phyloP scores from a whole-genome alignment of 495 filamentous ascomycete genomes.

The Hypoxylon fragiforme region DNA sequence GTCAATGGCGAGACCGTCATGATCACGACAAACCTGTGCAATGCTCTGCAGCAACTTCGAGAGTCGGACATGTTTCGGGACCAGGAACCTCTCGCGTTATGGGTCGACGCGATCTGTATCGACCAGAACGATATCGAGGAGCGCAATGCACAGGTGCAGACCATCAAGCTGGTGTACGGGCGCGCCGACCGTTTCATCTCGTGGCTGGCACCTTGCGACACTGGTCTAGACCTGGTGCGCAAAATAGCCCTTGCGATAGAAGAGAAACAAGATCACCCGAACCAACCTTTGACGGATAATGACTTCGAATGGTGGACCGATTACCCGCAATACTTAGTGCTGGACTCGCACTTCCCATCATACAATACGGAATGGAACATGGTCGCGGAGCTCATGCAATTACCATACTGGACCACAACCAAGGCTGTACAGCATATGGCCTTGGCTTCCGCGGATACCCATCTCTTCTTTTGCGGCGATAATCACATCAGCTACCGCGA shows the following conservation, averaged over 20 bases:
- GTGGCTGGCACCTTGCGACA: constrained; percentile 6
- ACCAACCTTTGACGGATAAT: background rate
- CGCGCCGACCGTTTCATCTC: constrained; percentile 6
- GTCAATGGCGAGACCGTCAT: constrained; percentile 9
- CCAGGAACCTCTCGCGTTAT: constrained; percentile 5
- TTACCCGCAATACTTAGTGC: no score
- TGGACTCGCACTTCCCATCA: background rate
- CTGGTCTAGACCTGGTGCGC: background rate
- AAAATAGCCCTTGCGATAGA: background rate
- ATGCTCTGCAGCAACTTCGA: background rate
- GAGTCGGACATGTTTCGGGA: background rate
- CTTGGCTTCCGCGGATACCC: background rate
- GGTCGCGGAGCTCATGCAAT: background rate
- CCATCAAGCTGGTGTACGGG: constrained; percentile 22
- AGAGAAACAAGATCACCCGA: background rate
- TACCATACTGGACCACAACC: background rate
- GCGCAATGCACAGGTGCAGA: constrained; percentile 25
- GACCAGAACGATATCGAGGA: constrained; percentile 32
- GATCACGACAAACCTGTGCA: background rate
- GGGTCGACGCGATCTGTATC: constrained; percentile 32
- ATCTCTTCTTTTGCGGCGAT: background rate
- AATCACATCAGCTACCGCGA: background rate
- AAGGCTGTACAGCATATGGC: background rate
- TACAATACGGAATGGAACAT: background rate
- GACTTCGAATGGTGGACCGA: background rate